These are phyloP conservation scores for Heimioporus sp. DNA, from an alignment of 768 basidiomycete species.

Conservation along the genomic window DNA sequence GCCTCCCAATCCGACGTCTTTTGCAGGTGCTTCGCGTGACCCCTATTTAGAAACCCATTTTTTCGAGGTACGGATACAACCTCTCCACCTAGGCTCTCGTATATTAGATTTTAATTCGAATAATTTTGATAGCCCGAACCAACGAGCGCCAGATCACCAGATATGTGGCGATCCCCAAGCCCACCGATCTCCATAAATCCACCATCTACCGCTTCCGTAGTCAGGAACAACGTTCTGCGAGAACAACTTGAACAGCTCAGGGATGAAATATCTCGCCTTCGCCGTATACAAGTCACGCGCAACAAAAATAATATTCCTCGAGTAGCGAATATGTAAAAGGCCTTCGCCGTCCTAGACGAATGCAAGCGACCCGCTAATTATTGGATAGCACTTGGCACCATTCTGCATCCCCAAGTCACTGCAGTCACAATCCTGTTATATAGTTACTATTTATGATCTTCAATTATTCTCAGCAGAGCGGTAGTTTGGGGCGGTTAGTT, in stretches of 20 bases:
- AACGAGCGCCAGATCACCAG: neutral
- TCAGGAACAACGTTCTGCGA: neutral
- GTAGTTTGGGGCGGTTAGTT: too few species aligned
- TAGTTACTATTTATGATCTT: too few species aligned
- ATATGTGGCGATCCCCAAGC: neutral
- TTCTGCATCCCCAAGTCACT: too few species aligned
- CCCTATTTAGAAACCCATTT: neutral
- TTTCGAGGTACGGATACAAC: neutral
- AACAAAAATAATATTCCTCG: neutral
- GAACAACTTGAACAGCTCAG: slow-evolving; percentile 6
- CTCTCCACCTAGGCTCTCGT: too few species aligned
- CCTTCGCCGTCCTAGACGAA: too few species aligned
- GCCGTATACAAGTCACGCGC: neutral
- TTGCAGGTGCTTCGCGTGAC: neutral
- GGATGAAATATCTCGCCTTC: slow-evolving; percentile 12
- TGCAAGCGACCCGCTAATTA: too few species aligned
- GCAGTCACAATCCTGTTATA: too few species aligned
- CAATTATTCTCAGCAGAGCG: too few species aligned
- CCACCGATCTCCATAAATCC: neutral
- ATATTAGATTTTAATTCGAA: neutral
- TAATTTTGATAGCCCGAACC: neutral
- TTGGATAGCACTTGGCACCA: too few species aligned
- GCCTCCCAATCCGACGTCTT: neutral
- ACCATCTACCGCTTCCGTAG: neutral
- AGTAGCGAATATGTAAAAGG: neutral